Evolutionary conservation across 192 early-diverging fungal species (phyloP).

Genomic region (Coemansia biformis): DNA sequence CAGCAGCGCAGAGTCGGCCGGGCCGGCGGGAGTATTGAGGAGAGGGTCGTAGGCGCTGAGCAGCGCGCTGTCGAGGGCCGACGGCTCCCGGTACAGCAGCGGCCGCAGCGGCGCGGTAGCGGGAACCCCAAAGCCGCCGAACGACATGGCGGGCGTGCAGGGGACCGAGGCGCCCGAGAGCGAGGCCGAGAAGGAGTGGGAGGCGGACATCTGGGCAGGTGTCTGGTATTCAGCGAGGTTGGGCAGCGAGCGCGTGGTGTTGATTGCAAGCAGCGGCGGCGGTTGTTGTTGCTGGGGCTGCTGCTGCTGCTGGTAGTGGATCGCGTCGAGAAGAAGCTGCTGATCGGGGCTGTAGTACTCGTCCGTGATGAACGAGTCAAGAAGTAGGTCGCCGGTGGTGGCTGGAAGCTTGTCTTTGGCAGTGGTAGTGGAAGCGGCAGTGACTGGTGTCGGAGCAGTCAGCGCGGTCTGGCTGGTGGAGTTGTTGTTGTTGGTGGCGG

Average conservation of each 20-base stretch:
- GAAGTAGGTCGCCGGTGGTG: conserved; percentile 6
- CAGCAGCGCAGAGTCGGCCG: too few species aligned
- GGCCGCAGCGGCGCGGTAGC: conserved; percentile 21
- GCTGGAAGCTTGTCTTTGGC: background rate
- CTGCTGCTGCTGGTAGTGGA: background rate
- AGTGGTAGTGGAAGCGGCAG: background rate
- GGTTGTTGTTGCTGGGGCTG: conserved; percentile 1
- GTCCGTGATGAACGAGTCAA: conserved; percentile 11
- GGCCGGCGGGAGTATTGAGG: conserved; percentile 29
- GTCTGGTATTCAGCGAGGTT: conserved; percentile 1
- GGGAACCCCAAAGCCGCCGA: conserved; percentile 1
- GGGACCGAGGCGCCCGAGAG: conserved; percentile 21
- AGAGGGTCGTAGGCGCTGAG: conserved; percentile 36
- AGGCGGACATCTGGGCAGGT: background rate
- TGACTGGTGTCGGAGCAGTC: background rate
- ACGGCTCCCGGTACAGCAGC: too few species aligned
- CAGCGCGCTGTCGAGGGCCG: conserved; percentile 13
- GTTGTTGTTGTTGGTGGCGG: background rate
- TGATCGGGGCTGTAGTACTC: conserved; percentile 20
- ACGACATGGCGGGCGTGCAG: conserved; percentile 11
- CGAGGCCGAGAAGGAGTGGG: background rate
- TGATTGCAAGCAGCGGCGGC: background rate
- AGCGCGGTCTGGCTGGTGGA: too few species aligned
- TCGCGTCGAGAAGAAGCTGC: conserved; percentile 9
- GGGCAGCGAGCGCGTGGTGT: conserved; percentile 13